These are phyloP conservation scores for Farysia itapuensis DNA, from an alignment of 1,284 basidiomycete species.

Conservation along the genomic window DNA sequence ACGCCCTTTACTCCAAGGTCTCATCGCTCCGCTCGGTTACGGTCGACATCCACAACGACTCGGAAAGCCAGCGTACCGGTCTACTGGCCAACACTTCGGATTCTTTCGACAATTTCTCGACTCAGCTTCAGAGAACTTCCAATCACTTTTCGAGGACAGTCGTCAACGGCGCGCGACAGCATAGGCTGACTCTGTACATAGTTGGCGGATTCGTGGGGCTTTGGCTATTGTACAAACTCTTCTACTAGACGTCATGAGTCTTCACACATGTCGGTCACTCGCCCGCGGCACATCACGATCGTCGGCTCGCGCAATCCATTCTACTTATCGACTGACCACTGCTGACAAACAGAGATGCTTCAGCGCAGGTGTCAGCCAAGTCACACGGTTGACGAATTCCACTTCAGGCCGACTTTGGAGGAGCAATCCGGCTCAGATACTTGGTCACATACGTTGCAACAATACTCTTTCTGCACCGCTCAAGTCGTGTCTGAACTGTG, in stretches of 20 bases:
- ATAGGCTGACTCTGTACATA: slow-evolving; percentile 41
- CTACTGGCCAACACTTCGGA: slow-evolving; percentile 35
- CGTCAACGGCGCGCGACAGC: slow-evolving; percentile 35
- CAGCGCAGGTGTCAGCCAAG: too few relatives aligned
- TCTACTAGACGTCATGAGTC: too few relatives aligned
- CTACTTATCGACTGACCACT: too few relatives aligned
- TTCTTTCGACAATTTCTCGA: slow-evolving; percentile 33
- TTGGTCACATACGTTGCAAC: too few relatives aligned
- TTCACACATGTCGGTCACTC: too few relatives aligned
- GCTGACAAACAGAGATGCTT: too few relatives aligned
- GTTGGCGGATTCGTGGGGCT: slow-evolving; percentile 38
- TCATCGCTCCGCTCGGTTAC: slow-evolving; percentile 50
- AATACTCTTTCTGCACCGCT: slow-evolving; percentile 11
- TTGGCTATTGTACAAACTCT: slow-evolving; percentile 48
- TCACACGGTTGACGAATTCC: too few relatives aligned
- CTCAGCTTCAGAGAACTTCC: slow-evolving; percentile 32
- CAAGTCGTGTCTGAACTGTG: slow-evolving; percentile 30
- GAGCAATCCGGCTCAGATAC: too few relatives aligned
- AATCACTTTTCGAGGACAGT: slow-evolving; percentile 35
- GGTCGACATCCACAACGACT: slow-evolving; percentile 52
- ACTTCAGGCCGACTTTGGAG: too few relatives aligned
- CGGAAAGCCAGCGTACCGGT: slow-evolving; percentile 40
- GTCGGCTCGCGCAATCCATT: too few relatives aligned
- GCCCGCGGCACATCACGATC: too few relatives aligned
- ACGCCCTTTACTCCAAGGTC: slow-evolving; percentile 50